Conservation (phyloP, 805 yeast species). For the Candida endomychidarum region DNA sequence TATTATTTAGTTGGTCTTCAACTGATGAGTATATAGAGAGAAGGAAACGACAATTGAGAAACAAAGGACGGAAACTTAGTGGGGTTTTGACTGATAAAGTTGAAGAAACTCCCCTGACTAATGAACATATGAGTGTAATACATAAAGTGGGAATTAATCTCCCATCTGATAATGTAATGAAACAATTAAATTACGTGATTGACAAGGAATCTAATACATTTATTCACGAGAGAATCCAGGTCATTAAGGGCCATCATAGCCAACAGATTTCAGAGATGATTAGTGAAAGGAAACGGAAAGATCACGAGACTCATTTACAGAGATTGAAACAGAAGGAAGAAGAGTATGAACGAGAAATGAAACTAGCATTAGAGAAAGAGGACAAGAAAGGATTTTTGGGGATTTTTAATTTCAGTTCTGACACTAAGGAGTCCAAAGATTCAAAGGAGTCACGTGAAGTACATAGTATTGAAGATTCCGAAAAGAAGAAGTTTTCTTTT, state of each 20-base stretch:
- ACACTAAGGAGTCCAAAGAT: constrained; percentile 3
- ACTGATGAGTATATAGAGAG: constrained; percentile 38
- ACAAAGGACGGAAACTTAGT: not conserved
- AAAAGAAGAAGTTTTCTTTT: constrained; percentile 16
- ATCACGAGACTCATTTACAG: constrained; percentile 37
- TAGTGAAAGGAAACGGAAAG: constrained; percentile 38
- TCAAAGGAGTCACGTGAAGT: constrained; percentile 11
- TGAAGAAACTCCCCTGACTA: constrained; percentile 5
- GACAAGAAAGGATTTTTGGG: constrained; percentile 15
- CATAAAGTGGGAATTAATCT: constrained; percentile 14
- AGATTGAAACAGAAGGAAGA: constrained; percentile 39
- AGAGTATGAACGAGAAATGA: constrained; percentile 33
- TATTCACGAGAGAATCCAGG: constrained; percentile 38
- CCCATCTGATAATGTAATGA: constrained; percentile 22
- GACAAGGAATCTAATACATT: constrained; percentile 39
- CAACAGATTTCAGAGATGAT: constrained; percentile 36
- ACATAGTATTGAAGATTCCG: constrained; percentile 4
- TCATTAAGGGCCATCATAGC: constrained; percentile 37
- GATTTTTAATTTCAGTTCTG: constrained; percentile 11
- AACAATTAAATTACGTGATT: constrained; percentile 27
- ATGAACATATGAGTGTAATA: constrained; percentile 9
- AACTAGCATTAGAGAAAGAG: constrained; percentile 27
- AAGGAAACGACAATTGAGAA: constrained; percentile 25
- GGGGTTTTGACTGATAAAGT: constrained; percentile 1
- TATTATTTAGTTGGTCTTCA: constrained; percentile 45